phyloP scores from a whole-genome alignment of 2,329 filamentous ascomycete genomes.

The Drechslerella coelobrocha region DNA sequence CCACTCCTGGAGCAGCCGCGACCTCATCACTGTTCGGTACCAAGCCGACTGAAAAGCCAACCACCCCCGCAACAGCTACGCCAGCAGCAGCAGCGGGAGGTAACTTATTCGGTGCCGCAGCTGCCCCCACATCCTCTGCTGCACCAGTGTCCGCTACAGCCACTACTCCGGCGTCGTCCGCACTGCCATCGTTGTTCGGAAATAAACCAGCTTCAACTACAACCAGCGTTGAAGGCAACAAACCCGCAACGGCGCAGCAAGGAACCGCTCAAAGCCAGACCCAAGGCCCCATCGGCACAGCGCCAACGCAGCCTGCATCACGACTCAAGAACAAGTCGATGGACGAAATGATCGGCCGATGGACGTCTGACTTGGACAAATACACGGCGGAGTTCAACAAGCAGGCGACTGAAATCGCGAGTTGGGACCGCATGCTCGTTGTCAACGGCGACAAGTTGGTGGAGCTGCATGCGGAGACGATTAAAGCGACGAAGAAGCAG shows the following conservation, averaged over 20 bases:
- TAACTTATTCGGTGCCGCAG: slow-evolving; percentile 52
- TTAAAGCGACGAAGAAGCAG: slow-evolving; percentile 90
- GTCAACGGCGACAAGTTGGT: slow-evolving; percentile 95
- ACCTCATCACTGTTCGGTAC: slow-evolving; percentile 54
- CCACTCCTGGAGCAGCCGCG: slow-evolving; percentile 49
- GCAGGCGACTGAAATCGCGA: slow-evolving; percentile 83
- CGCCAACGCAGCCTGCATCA: slow-evolving; percentile 83
- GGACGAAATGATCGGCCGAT: slow-evolving; percentile 97
- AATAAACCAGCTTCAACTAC: slow-evolving; percentile 56
- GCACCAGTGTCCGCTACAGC: slow-evolving; percentile 56
- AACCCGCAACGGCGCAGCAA: slow-evolving; percentile 53
- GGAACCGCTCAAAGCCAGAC: slow-evolving; percentile 50
- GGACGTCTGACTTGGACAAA: slow-evolving; percentile 92
- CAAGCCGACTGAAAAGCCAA: slow-evolving; percentile 41
- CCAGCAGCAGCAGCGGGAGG: slow-evolving; percentile 52
- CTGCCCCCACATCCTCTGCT: slow-evolving; percentile 53
- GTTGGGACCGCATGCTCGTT: slow-evolving; percentile 90
- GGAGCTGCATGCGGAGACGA: slow-evolving; percentile 87
- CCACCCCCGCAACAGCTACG: slow-evolving; percentile 54
- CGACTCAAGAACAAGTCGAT: slow-evolving; percentile 98
- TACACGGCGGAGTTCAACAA: slow-evolving; percentile 97
- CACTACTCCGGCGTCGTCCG: slow-evolving; percentile 54
- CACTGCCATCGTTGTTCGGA: slow-evolving; percentile 56
- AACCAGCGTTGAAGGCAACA: slow-evolving; percentile 55
- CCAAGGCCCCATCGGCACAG: slow-evolving; percentile 68